Base-by-base conservation (phyloP, 345 rosid genomes). In the Citropsis articulata region DNA sequence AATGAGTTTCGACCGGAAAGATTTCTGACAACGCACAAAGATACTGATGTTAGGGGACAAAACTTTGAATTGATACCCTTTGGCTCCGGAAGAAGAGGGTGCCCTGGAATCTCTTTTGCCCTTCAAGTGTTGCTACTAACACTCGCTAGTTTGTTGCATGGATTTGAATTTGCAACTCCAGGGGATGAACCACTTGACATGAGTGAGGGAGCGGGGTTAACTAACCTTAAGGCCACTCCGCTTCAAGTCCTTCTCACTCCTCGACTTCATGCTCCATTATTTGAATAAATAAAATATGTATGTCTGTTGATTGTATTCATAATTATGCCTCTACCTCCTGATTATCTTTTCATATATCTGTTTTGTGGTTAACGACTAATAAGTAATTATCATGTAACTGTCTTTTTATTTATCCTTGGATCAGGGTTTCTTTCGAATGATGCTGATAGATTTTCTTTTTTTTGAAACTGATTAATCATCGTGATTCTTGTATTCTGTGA, bases 1-100 rank as follows among this genome's bases (percentile, higher is more conserved):
- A 18, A 4, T 1, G 79, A 80, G 75, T 88, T 84, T 66, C 35
- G 35, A 10, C 88, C 88, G 0, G 89, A 88, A 45, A 73, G 91
- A 35, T 88, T 88, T 72, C 59, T 86, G 28, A 78, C 85, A 3
- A 82, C 64, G 0, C 83, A 81, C 14, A 81, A 81, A 22, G 74
- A 81, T 31, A 2, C 80, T 10, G 89, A 81, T 38, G 63, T 86
- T 4, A 75, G 59, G 16, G 91, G 91, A 0, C 79, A 80, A 28
- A 66, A 78, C 35, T 86, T 72, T 66, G 89, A 88, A 50, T 36
- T 75, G 6, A 72, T 88, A 8, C 89, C 91, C 2, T 86, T 88
- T 16, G 79, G 89, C 5, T 69, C 81, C 4, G 87, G 91, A 0
- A 78, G 89, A 21, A 85, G 89, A 48, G 76, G 80, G 38, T 88